Base-by-base conservation (phyloP, 495 filamentous ascomycete genomes). In the Lophiotrema nucula region DNA sequence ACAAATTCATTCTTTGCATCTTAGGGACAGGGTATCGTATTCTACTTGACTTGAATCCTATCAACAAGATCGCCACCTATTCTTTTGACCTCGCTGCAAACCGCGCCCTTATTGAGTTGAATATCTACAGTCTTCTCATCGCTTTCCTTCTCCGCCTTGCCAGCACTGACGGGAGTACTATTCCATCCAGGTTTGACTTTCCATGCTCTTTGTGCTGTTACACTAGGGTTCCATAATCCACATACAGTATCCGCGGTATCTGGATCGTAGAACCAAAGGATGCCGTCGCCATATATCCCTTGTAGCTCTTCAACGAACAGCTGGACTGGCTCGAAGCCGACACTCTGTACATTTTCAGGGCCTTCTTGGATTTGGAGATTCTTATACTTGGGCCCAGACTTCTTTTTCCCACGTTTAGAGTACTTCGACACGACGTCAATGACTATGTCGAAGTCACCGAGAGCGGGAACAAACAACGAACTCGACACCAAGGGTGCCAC, bases 371-470 rank as follows among this genome's bases (percentile, higher is more conserved):
- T 50, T 71, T 77, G 39, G 13, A 96, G 70, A 63, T 96, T 95
- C 74, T 95, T 95, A 75, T 82, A 96, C 24, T 77, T 79, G 5
- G 63, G 44, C 42, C 69, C 39, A 39, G 60, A 64, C 22, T 56
- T 58, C 48, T 56, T 42, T 65, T 61, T 49, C 39, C 21, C 67
- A 47, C 24, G 46, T 41, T 35, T 64, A 67, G 52, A 64, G 44
- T 72, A 74, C 57, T 79, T 83, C 4, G 75, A 55, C 6, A 82
- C 79, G 10, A 97, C 73, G 65, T 87, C 79, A 25, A 97, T 73
- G 28, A 96, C 71, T 65, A 97, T 90, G 66, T 97, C 89, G 68
- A 90, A 97, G 25, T 95, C 90, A 10, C 73, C 72, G 13, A 87
- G 74, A 0, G 83, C 77, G 2, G 84, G 76, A 12, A 77, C 74